A percentile compares a stretch with the other conserved stretches of the same genome.
Conservation (phyloP, 2,329 filamentous ascomycete species). For the Talaromyces pinophilus region DNA sequence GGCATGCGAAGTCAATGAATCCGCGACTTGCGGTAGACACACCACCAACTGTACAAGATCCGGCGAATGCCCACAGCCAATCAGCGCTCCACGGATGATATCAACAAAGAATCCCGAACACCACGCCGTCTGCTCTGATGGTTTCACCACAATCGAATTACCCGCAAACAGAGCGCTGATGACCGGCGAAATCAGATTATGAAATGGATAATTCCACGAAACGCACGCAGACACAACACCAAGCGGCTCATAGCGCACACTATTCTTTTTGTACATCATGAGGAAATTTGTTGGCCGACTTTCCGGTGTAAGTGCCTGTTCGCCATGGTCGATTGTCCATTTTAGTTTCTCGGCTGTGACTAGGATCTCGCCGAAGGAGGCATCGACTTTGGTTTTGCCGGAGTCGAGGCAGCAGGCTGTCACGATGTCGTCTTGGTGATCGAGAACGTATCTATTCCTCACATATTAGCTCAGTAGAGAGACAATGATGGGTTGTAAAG, state of each 20-base stretch:
- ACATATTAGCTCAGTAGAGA: background rate
- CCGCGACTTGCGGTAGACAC: constrained; percentile 83
- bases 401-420: constrained; percentile 85
- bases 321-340: constrained; percentile 91
- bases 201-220: constrained; percentile 96
- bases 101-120: constrained; percentile 78
- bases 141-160: constrained; percentile 90
- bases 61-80: constrained; percentile 78
- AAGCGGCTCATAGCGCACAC: constrained; percentile 85
- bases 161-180: constrained; percentile 90
- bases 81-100: constrained; percentile 76
- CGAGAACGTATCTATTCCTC: constrained; percentile 66
- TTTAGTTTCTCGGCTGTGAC: constrained; percentile 91
- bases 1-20: constrained; percentile 80
- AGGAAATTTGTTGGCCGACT: constrained; percentile 82
- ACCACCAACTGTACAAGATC: constrained; percentile 80
- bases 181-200: constrained; percentile 89
- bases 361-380: constrained; percentile 88
- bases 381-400: constrained; percentile 95
- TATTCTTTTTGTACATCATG: constrained; percentile 94
- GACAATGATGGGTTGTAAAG: constrained; percentile 11
- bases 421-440: constrained; percentile 86
- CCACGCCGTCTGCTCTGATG: constrained; percentile 95
- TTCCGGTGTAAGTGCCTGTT: constrained; percentile 72
- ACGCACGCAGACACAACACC: constrained; percentile 91